These are phyloP conservation scores for Petrea volubilis DNA, from an alignment of 257 asterid genomes.

Conservation along the genomic window DNA sequence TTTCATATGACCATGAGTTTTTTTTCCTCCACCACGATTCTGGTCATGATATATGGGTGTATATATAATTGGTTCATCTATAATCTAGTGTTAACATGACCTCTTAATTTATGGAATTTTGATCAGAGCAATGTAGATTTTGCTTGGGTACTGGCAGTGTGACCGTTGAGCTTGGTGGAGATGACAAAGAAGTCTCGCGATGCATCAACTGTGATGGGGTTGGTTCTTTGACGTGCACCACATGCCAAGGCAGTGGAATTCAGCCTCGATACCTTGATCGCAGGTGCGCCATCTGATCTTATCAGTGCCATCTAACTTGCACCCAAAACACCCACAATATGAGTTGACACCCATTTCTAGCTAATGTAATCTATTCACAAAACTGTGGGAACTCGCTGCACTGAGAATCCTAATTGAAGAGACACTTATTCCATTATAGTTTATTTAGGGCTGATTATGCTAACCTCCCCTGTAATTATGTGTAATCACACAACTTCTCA, in stretches of 20 bases:
- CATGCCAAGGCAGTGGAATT: slow-evolving; percentile 98
- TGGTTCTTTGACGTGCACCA: slow-evolving; percentile 94
- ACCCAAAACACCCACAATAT: no score
- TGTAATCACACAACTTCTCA: no score
- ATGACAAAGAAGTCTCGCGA: slow-evolving; percentile 69
- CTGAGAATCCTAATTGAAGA: no score
- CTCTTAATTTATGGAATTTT: not conserved
- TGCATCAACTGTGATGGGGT: slow-evolving; percentile 90
- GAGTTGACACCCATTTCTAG: not conserved
- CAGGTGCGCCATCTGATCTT: slow-evolving; percentile 47
- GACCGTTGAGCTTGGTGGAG: slow-evolving; percentile 81
- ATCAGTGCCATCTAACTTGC: not conserved
- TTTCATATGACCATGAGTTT: not conserved
- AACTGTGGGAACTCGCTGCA: not conserved
- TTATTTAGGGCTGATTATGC: no score
- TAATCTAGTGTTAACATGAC: not conserved
- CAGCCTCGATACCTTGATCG: slow-evolving; percentile 99
- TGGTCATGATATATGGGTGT: not conserved
- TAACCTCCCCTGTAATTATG: no score
- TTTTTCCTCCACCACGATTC: not conserved
- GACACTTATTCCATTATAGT: no score
- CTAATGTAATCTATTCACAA: not conserved
- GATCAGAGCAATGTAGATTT: slow-evolving; percentile 81
- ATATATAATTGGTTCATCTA: not conserved
- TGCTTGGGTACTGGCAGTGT: slow-evolving; percentile 84